Evolutionary conservation across 495 filamentous ascomycete genomes (phyloP).

Genomic region (Parathielavia hyrcaniae): DNA sequence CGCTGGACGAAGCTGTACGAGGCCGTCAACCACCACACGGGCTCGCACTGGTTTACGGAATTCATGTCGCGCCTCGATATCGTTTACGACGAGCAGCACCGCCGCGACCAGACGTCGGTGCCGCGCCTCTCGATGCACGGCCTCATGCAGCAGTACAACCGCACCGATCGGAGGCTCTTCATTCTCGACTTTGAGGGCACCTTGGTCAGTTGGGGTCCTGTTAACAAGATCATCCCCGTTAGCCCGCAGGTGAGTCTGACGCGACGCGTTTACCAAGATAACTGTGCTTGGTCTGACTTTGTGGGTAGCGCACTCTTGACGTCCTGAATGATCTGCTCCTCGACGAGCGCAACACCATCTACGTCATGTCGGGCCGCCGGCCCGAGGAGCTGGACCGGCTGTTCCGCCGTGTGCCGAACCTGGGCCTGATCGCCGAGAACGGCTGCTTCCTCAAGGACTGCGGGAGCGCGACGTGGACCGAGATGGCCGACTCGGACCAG

Average conservation of each 20-base stretch:
- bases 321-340: conserved; percentile 70
- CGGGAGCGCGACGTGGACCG: conserved; percentile 61
- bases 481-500: conserved; percentile 61
- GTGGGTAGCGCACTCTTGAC: conserved; percentile 60
- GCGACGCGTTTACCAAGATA: background rate
- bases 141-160: conserved; percentile 58
- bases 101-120: conserved; percentile 74
- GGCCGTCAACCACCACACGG: conserved; percentile 73
- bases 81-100: conserved; percentile 74
- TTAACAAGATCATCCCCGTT: conserved; percentile 70
- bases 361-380: conserved; percentile 82
- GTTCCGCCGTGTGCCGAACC: conserved; percentile 67
- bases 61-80: conserved; percentile 61
- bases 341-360: conserved; percentile 76
- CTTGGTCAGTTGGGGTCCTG: conserved; percentile 74
- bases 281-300: conserved; percentile 10
- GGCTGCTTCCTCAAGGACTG: conserved; percentile 78
- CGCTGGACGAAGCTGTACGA: conserved; percentile 71
- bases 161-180: conserved; percentile 63
- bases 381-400: conserved; percentile 81
- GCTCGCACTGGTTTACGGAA: conserved; percentile 70
- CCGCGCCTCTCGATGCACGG: conserved; percentile 66
- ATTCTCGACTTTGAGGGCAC: conserved; percentile 92
- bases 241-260: conserved; percentile 56
- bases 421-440: conserved; percentile 88